Evolutionary conservation across 495 filamentous ascomycete species (phyloP).

Genomic region (Letharia columbiana): DNA sequence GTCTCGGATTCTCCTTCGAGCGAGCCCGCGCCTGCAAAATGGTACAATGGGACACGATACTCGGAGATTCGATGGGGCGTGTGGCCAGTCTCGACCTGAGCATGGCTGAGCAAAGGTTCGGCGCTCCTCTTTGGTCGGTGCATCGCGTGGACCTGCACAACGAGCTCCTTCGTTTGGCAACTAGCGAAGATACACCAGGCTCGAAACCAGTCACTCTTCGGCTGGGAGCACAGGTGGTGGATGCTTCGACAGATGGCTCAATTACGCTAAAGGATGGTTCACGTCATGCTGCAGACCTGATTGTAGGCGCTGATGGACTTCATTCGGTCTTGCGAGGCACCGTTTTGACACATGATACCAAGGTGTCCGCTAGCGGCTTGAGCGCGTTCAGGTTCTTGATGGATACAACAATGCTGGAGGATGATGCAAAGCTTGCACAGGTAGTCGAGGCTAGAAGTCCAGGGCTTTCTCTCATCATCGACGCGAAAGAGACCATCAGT

Average conservation of each 20-base stretch:
- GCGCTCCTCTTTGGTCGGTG: constrained; percentile 34
- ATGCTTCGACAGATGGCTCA: constrained; percentile 32
- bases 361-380: constrained; percentile 25
- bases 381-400: constrained; percentile 42
- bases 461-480: constrained; percentile 28
- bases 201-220: constrained; percentile 33
- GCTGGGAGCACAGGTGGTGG: constrained; percentile 26
- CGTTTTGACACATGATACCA: constrained; percentile 21
- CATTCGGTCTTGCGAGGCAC: constrained; percentile 30
- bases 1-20: constrained; percentile 40
- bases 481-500: not conserved
- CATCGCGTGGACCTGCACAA: constrained; percentile 49
- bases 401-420: constrained; percentile 30
- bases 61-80: constrained; percentile 22
- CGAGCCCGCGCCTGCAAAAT: constrained; percentile 25
- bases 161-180: constrained; percentile 35
- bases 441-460: constrained; percentile 10
- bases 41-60: constrained; percentile 8
- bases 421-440: constrained; percentile 30
- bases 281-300: constrained; percentile 34
- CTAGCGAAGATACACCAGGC: constrained; percentile 27
- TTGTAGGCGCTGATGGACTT: constrained; percentile 45
- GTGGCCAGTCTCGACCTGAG: constrained; percentile 17
- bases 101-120: constrained; percentile 22
- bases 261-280: constrained; percentile 31